phyloP scores from a whole-genome alignment of 2,329 filamentous ascomycete species.

The Fusarium incarnatum region DNA sequence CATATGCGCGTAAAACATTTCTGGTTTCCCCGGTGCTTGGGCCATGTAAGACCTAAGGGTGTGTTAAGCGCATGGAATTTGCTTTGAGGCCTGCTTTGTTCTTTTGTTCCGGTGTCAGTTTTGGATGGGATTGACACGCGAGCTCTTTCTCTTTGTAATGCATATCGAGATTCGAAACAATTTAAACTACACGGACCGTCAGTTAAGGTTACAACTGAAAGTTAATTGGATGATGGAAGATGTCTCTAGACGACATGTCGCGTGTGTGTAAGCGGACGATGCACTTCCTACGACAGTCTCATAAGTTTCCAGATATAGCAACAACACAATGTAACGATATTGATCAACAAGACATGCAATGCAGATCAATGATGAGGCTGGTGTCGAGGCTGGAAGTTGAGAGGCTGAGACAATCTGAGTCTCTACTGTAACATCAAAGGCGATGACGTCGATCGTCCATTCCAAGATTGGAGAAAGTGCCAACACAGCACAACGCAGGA shows the following conservation, averaged over 20 bases:
- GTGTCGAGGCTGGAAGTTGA: constrained; percentile 27
- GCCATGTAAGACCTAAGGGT: constrained; percentile 8
- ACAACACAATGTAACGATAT: neutral
- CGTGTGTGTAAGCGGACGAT: constrained; percentile 28
- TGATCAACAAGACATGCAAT: neutral
- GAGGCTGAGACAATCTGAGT: constrained; percentile 23
- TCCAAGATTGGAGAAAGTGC: constrained; percentile 8
- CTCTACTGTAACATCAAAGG: neutral
- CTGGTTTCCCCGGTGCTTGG: constrained; percentile 2
- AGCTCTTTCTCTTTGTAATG: constrained; percentile 29
- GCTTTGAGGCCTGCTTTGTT: constrained; percentile 11
- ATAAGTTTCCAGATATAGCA: constrained; percentile 27
- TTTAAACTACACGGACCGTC: constrained; percentile 28
- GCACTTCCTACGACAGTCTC: constrained; percentile 3
- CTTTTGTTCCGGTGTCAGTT: constrained; percentile 8
- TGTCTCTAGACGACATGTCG: constrained; percentile 25
- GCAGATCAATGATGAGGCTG: constrained; percentile 18
- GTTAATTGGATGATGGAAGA: constrained; percentile 7
- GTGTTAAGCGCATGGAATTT: neutral
- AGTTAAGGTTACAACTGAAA: constrained; percentile 12
- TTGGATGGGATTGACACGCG: constrained; percentile 29
- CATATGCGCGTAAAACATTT: neutral
- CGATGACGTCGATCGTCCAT: constrained; percentile 34
- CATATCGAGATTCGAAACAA: constrained; percentile 15
- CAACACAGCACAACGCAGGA: constrained; percentile 2